These are phyloP conservation scores for Naganishia kalamii DNA, from an alignment of 768 basidiomycete species.

Conservation along the genomic window DNA sequence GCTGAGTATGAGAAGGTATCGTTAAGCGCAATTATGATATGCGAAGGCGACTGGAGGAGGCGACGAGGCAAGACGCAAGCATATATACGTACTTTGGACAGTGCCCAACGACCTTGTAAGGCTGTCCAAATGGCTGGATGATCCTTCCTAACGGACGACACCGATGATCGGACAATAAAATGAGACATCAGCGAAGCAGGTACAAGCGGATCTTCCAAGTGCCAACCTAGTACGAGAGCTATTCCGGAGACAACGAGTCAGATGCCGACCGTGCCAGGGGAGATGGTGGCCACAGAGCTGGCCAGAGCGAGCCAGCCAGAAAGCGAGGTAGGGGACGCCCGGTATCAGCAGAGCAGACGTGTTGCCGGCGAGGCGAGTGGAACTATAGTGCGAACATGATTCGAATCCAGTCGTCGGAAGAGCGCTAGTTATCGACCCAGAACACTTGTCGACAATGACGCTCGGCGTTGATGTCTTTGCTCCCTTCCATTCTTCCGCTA, in stretches of 20 bases:
- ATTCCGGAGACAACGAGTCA: neutral
- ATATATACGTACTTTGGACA: too few species aligned
- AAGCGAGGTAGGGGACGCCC: neutral
- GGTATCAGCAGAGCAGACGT: neutral
- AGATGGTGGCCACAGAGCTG: too few species aligned
- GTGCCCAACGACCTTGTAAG: too few species aligned
- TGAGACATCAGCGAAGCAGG: neutral
- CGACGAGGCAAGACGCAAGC: too few species aligned
- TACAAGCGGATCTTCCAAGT: neutral
- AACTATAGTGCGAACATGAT: neutral
- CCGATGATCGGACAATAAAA: too few species aligned
- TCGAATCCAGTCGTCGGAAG: neutral
- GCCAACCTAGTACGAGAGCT: neutral
- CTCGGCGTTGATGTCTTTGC: constrained; percentile 4
- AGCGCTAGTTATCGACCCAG: constrained; percentile 6
- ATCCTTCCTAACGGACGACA: too few species aligned
- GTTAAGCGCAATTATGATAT: too few species aligned
- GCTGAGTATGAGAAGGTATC: neutral
- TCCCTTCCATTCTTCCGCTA: neutral
- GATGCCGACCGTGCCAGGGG: neutral
- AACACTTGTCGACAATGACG: neutral
- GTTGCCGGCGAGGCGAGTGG: too few species aligned
- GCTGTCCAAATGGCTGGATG: too few species aligned
- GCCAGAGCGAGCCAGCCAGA: too few species aligned
- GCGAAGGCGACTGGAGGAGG: too few species aligned